A percentile compares a stretch with the other conserved stretches of the same genome.
These are phyloP conservation scores for Chloris gayana DNA, from an alignment of 176 grass and related monocot species.

Conservation along the genomic window DNA sequence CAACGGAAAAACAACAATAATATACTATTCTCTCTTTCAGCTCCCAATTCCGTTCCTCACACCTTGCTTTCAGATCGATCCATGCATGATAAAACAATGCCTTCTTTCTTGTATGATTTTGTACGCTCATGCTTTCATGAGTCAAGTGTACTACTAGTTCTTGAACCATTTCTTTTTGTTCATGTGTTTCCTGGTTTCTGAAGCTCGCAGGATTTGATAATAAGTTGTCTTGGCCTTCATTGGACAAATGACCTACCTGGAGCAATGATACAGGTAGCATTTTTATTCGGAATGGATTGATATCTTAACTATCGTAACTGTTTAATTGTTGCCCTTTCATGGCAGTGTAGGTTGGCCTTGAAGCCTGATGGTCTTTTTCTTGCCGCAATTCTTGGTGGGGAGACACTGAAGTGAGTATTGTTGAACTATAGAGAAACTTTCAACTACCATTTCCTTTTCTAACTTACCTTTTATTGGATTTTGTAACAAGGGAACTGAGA, in stretches of 20 bases:
- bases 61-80: not conserved
- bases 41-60: not conserved
- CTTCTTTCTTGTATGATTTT: conserved; percentile 24
- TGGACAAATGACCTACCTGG: conserved; percentile 98
- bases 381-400: conserved; percentile 90
- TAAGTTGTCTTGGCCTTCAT: conserved; percentile 96
- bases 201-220: conserved; percentile 88
- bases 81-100: not conserved
- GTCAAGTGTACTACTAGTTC: not conserved
- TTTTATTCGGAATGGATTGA: not conserved
- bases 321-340: conserved; percentile 29
- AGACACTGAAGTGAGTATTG: conserved; percentile 75
- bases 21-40: not conserved
- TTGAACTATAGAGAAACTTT: conserved; percentile 16
- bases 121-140: not conserved
- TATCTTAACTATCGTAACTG: conserved; percentile 24
- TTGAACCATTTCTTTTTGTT: conserved; percentile 9
- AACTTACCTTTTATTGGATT: conserved; percentile 28
- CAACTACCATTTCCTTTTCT: conserved; percentile 8
- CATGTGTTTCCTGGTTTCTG: conserved; percentile 42
- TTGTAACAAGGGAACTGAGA: conserved; percentile 74
- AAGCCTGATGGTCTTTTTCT: conserved; percentile 96
- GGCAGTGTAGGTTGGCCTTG: conserved; percentile 81
- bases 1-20: not conserved
- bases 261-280: conserved; percentile 91